Percentiles rank a stretch among this genome's conserved stretches.
These are phyloP conservation scores for Phyllosticta citrichinensis DNA, from an alignment of 2,329 filamentous ascomycete species.

Conservation along the genomic window DNA sequence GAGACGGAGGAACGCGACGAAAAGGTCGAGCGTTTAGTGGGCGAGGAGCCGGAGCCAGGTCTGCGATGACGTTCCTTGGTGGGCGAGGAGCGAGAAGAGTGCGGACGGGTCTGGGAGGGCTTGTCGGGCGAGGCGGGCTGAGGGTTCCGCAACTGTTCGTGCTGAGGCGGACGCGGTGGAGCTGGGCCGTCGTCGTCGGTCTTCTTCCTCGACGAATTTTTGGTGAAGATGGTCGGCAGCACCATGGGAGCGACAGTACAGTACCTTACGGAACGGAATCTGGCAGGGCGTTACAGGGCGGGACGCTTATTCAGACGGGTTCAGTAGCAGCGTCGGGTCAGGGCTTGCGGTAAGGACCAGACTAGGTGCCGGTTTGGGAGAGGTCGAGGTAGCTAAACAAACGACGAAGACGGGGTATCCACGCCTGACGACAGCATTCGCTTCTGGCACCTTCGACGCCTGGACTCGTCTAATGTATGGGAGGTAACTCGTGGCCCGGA, in stretches of 20 bases:
- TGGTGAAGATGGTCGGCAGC: slow-evolving; percentile 17
- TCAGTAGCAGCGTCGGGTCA: background rate
- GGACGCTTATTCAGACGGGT: slow-evolving; percentile 9
- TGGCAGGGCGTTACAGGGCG: slow-evolving; percentile 1
- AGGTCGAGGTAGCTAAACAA: background rate
- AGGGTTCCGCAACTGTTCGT: slow-evolving; percentile 13
- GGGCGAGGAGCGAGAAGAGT: slow-evolving; percentile 11
- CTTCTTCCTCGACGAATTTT: slow-evolving; percentile 26
- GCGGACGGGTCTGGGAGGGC: slow-evolving; percentile 12
- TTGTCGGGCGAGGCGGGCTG: slow-evolving; percentile 30
- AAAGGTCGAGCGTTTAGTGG: slow-evolving; percentile 17
- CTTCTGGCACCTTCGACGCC: background rate
- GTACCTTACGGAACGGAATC: background rate
- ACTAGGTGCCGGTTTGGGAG: background rate
- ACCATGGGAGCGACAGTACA: slow-evolving; percentile 7
- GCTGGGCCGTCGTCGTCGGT: slow-evolving; percentile 16
- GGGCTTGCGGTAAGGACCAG: background rate
- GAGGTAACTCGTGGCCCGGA: no score
- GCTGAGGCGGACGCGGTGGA: slow-evolving; percentile 11
- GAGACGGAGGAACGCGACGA: slow-evolving; percentile 30
- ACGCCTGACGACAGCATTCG: background rate
- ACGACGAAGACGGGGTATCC: slow-evolving; percentile 3
- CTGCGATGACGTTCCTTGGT: slow-evolving; percentile 21
- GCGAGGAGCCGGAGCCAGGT: slow-evolving; percentile 22
- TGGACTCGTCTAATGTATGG: background rate